Evolutionary conservation across 495 filamentous ascomycete species (phyloP).

Genomic region (Collariella sp.): DNA sequence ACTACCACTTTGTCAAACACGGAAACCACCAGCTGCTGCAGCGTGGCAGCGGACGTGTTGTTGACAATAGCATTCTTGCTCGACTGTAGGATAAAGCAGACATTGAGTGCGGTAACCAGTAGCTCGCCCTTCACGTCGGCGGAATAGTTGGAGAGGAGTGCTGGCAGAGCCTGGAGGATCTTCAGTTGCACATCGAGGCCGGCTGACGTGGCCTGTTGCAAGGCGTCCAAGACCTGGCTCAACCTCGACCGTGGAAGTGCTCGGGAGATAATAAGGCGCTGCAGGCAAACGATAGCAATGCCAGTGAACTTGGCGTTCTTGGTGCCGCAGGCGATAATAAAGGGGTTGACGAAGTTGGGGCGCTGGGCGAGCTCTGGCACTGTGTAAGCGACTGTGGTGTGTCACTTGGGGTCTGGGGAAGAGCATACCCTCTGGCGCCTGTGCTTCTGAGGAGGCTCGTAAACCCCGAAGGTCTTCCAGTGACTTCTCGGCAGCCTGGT

Average conservation of each 20-base stretch:
- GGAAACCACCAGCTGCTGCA: slow-evolving; percentile 86
- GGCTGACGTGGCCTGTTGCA: slow-evolving; percentile 65
- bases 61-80: slow-evolving; percentile 88
- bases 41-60: slow-evolving; percentile 86
- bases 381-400: slow-evolving; percentile 10
- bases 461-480: slow-evolving; percentile 80
- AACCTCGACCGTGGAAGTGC: slow-evolving; percentile 65
- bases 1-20: slow-evolving; percentile 83
- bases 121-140: slow-evolving; percentile 71
- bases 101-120: slow-evolving; percentile 70
- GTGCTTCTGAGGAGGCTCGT: slow-evolving; percentile 66
- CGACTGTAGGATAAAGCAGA: slow-evolving; percentile 81
- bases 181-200: slow-evolving; percentile 92
- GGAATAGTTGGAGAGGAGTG: slow-evolving; percentile 83
- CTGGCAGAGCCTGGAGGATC: slow-evolving; percentile 88
- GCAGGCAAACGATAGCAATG: slow-evolving; percentile 78
- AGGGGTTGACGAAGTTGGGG: slow-evolving; percentile 79
- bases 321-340: slow-evolving; percentile 83
- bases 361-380: slow-evolving; percentile 68
- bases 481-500: slow-evolving; percentile 86
- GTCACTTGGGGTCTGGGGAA: not conserved
- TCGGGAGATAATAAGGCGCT: slow-evolving; percentile 72
- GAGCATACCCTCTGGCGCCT: slow-evolving; percentile 69
- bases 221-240: slow-evolving; percentile 74
- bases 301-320: slow-evolving; percentile 81